Evolutionary conservation across 1,284 basidiomycete genomes (phyloP), one percentile per base, ranked within the genome.

Genomic region (Kwoniella shivajii): DNA sequence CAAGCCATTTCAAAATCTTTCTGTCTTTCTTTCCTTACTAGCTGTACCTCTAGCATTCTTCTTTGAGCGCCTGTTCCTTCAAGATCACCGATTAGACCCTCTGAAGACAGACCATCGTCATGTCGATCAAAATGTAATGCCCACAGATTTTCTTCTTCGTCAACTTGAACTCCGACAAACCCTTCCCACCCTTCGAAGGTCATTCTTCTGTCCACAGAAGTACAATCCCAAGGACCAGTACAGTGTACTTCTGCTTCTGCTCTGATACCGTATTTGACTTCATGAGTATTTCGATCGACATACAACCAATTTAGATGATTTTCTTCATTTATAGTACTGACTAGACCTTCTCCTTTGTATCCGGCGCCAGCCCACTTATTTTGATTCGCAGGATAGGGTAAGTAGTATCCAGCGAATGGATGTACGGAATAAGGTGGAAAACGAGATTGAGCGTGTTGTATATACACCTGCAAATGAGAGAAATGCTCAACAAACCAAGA

Each of bases 131-230:
- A 61, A 50, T 58, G 58, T 26, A 61, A 24, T 18, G 52, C 48
- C 60, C 60, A 61, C 33, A 57, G 33, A 50, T 55, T 56, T 31
- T 47, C 18, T 36, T 55, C 34, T 20, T 46, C 47, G 34, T 61
- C 56, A 29, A 52, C 60, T 49, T 61, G 56, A 22, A 61, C 60
- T 10, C 48, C 48, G 4, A 61, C 53, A 31, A 61, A 61, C 34
- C 60, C 60, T 49, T 61, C 60, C 60, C 60, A 61, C 18, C 56
- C 56, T 47, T 61, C 60, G 30, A 61, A 61, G 29, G 52, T 61
- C 49, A 61, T 43, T 16, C 60, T 20, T 34, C 50, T 57, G 31
- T 57, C 56, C 20, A 61, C 29, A 14, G 50, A 27, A 1, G 60
- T 61, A 50, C 56, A 57, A 36, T 61, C 60, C 60, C 60, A 61